Base-by-base conservation (phyloP, 805 yeast species). In the Grigorovia humatica region DNA sequence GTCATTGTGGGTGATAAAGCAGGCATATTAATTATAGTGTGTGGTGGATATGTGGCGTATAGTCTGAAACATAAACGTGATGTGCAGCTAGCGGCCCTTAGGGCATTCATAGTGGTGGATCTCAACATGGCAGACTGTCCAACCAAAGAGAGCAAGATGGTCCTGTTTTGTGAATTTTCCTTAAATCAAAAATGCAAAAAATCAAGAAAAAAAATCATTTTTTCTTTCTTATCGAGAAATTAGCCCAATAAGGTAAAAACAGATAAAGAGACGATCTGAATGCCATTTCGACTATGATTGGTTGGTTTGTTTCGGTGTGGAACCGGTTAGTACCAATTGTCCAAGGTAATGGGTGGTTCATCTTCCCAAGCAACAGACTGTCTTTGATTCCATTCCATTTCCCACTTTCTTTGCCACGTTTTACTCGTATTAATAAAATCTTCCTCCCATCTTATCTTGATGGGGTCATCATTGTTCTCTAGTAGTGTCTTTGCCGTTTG, bases 1-100 rank as follows among this genome's bases (percentile, higher is more conserved):
- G 96, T 86, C 99, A 93, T 93, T 51, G 99, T 93, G 58, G 99
- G 99, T n/a, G 98, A 91, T 63, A 93, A 76, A 9, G 99, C 99
- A 48, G 99, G 99, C 99, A 93, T 93, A 68, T 83, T 84, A 62
- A 93, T 88, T 65, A 93, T 82, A 54, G 85, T 81, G 72, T 93
- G 97, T 19, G 81, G 70, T 40, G 96, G 96, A 72, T 80, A 87
- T 23, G 78, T 64, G 23, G 71, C 68, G 51, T 67, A 68, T n/a
- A 62, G 54, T 60, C 70, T 65, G 54, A 65, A 55, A 48, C 58
- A 63, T 29, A 60, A 51, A 55, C 55, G 54, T 47, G 51, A 51
- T 48, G 51, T 60, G 17, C 17, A 20, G 32, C 54, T 50, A 12
- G 59, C 53, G n/a, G 58, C 51, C 17, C 42, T 38, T 12, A 38